Conservation (phyloP, 2,329 filamentous ascomycete genomes). For the Cladobotryum mycophilum region DNA sequence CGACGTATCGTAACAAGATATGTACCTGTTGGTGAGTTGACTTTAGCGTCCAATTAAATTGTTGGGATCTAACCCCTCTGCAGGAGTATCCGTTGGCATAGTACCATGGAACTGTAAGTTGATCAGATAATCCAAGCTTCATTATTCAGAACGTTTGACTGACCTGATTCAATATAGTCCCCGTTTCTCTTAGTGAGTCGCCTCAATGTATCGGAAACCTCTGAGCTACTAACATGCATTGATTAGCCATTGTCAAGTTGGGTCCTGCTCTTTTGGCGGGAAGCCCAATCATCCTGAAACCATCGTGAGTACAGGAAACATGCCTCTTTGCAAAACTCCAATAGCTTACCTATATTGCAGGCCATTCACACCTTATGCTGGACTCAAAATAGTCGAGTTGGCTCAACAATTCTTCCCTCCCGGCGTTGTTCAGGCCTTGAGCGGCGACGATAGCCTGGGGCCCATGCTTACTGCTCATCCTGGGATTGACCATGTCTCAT, state of each 20-base stretch:
- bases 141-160: too few species aligned
- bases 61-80: too few species aligned
- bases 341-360: too few species aligned
- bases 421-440: constrained; percentile 55
- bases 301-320: constrained; percentile 27
- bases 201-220: constrained; percentile 21
- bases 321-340: too few species aligned
- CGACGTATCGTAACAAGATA: too few species aligned
- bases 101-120: too few species aligned
- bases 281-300: constrained; percentile 51
- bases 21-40: too few species aligned
- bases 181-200: constrained; percentile 2
- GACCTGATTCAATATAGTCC: too few species aligned
- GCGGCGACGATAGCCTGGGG: constrained; percentile 56
- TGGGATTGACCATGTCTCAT: constrained; percentile 55
- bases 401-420: constrained; percentile 51
- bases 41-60: too few species aligned
- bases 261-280: constrained; percentile 51
- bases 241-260: constrained; percentile 45
- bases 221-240: constrained; percentile 43
- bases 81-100: too few species aligned
- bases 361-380: constrained; percentile 51
- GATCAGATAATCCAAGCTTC: too few species aligned
- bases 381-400: constrained; percentile 54
- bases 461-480: constrained; percentile 52